Evolutionary conservation across 306 rosid genomes (phyloP).

Genomic region (Calophaca sinica): DNA sequence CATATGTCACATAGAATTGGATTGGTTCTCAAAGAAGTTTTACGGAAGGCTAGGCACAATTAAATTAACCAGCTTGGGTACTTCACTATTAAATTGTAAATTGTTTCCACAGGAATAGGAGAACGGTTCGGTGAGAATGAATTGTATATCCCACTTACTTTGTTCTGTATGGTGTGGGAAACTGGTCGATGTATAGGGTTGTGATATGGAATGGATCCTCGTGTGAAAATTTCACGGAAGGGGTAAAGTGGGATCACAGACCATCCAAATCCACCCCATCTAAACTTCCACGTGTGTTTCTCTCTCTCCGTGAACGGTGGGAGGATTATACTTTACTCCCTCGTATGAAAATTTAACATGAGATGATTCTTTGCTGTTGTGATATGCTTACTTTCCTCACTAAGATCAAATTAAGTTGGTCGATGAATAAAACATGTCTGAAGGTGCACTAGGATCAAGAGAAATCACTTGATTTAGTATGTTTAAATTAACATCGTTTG

Average conservation of each 20-base stretch:
- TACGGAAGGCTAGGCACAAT: slow-evolving; percentile 62
- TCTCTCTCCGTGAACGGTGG: no score
- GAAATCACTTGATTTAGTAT: neutral
- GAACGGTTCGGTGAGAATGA: slow-evolving; percentile 37
- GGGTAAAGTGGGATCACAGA: no score
- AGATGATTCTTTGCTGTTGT: no score
- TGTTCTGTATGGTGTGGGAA: slow-evolving; percentile 35
- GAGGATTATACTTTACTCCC: no score
- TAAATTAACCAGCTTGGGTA: slow-evolving; percentile 41
- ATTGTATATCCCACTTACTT: slow-evolving; percentile 25
- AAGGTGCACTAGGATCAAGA: neutral
- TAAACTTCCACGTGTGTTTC: no score
- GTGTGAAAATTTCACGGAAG: no score
- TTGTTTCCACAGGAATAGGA: slow-evolving; percentile 36
- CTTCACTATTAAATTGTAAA: slow-evolving; percentile 47
- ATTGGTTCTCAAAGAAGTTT: slow-evolving; percentile 72
- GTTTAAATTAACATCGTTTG: neutral
- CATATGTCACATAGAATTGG: slow-evolving; percentile 90
- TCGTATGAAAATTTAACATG: no score
- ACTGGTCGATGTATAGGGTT: slow-evolving; percentile 37
- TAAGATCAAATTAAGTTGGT: slow-evolving; percentile 1
- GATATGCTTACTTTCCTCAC: neutral
- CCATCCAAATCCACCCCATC: no score
- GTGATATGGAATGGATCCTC: neutral
- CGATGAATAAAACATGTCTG: neutral